A percentile compares a stretch with the other conserved stretches of the same genome.
These are phyloP conservation scores for Cercospora zeae-maydis DNA, from an alignment of 2,329 filamentous ascomycete species.

Conservation along the genomic window DNA sequence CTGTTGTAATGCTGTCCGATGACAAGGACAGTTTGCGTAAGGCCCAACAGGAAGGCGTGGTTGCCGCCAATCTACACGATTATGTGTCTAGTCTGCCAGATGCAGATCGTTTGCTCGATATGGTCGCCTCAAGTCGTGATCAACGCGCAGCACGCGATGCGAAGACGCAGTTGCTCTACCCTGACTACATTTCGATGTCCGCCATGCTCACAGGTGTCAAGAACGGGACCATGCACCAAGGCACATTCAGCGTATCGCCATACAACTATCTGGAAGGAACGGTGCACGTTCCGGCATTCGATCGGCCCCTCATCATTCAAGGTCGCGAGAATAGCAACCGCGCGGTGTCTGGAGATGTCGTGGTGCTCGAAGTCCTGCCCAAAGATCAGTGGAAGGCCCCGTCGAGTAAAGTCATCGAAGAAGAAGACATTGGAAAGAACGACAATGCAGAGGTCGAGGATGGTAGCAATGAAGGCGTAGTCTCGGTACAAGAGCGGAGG, in stretches of 20 bases:
- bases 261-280: conserved; percentile 98
- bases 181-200: conserved; percentile 83
- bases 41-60: conserved; percentile 70
- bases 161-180: conserved; percentile 72
- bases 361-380: conserved; percentile 88
- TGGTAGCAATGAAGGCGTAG: conserved; percentile 66
- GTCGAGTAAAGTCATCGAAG: conserved; percentile 92
- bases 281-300: conserved; percentile 83
- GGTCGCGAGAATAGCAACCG: conserved; percentile 96
- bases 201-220: conserved; percentile 94
- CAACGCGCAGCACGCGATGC: conserved; percentile 61
- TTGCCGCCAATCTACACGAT: conserved; percentile 61
- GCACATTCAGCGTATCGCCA: conserved; percentile 90
- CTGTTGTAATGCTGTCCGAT: conserved; percentile 89
- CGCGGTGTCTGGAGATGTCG: conserved; percentile 84
- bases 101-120: conserved; percentile 80
- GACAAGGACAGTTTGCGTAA: conserved; percentile 84
- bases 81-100: conserved; percentile 85
- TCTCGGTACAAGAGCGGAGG: conserved; percentile 81
- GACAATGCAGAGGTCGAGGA: conserved; percentile 88
- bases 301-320: conserved; percentile 80
- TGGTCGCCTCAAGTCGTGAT: conserved; percentile 80
- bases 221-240: conserved; percentile 84
- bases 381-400: conserved; percentile 96
- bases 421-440: conserved; percentile 85